Percentiles rank a stretch among this genome's conserved stretches.
Evolutionary conservation across 2,329 filamentous ascomycete species (phyloP).

Genomic region (Curvularia eragrostidis): DNA sequence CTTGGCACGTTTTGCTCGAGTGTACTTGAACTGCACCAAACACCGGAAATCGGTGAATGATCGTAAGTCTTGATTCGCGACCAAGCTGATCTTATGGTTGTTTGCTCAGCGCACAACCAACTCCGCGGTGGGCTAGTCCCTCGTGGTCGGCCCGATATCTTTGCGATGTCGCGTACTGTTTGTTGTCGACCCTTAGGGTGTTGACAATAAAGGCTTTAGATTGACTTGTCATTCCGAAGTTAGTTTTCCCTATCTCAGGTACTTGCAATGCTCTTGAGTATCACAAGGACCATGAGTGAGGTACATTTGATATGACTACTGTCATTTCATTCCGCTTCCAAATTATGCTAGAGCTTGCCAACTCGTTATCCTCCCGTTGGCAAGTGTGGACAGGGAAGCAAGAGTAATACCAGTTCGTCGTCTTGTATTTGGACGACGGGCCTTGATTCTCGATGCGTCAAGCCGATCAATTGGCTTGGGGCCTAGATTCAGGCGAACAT

Average conservation of each 20-base stretch:
- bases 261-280: constrained; percentile 11
- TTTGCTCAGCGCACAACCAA: neutral
- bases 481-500: constrained; percentile 21
- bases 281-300: neutral
- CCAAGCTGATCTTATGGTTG: neutral
- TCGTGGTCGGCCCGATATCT: constrained; percentile 11
- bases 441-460: constrained; percentile 35
- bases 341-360: constrained; percentile 53
- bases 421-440: constrained; percentile 39
- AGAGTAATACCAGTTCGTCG: constrained; percentile 39
- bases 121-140: neutral
- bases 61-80: neutral
- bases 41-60: neutral
- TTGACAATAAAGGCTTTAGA: neutral
- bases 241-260: constrained; percentile 12
- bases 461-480: constrained; percentile 33
- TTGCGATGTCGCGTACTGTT: constrained; percentile 2
- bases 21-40: constrained; percentile 20
- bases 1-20: constrained; percentile 44
- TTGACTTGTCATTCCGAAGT: constrained; percentile 7
- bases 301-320: neutral
- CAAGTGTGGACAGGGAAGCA: constrained; percentile 54
- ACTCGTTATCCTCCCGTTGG: constrained; percentile 45
- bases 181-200: neutral
- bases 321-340: constrained; percentile 41